These are phyloP conservation scores for Fusarium sp. DNA, from an alignment of 2,329 filamentous ascomycete genomes.

Conservation along the genomic window DNA sequence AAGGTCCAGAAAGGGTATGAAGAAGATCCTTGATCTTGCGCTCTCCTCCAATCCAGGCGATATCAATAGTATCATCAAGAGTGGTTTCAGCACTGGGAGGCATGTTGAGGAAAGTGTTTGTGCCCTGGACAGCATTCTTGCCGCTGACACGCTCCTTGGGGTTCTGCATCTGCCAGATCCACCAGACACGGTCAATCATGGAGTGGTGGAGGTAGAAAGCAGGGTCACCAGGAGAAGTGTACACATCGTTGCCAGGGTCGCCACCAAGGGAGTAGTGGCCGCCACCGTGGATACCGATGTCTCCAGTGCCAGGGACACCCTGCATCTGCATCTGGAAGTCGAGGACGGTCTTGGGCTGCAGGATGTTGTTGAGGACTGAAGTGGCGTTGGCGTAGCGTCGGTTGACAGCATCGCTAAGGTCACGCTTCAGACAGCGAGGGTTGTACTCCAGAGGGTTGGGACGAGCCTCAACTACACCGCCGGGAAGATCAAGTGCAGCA, in stretches of 20 bases:
- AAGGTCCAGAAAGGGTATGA: slow-evolving; percentile 52
- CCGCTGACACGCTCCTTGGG: slow-evolving; percentile 43
- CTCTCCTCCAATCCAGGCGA: slow-evolving; percentile 45
- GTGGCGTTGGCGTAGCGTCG: slow-evolving; percentile 45
- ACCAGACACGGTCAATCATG: slow-evolving; percentile 50
- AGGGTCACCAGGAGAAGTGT: slow-evolving; percentile 56
- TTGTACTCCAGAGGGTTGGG: slow-evolving; percentile 55
- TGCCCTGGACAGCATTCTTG: slow-evolving; percentile 41
- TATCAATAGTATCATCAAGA: slow-evolving; percentile 47
- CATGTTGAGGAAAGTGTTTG: slow-evolving; percentile 46
- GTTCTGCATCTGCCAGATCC: slow-evolving; percentile 51
- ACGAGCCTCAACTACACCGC: slow-evolving; percentile 38
- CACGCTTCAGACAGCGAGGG: slow-evolving; percentile 59
- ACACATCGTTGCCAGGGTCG: slow-evolving; percentile 59
- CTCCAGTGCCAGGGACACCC: slow-evolving; percentile 48
- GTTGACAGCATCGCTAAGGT: slow-evolving; percentile 50
- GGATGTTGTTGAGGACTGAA: slow-evolving; percentile 56
- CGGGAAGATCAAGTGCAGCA: slow-evolving; percentile 50
- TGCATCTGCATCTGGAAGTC: slow-evolving; percentile 63
- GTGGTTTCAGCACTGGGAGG: slow-evolving; percentile 45
- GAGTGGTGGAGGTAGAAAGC: slow-evolving; percentile 54
- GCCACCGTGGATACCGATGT: slow-evolving; percentile 54
- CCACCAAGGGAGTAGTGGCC: slow-evolving; percentile 58
- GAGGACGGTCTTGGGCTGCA: slow-evolving; percentile 52
- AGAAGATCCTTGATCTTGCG: slow-evolving; percentile 52